These are phyloP conservation scores for Phoma herbarum DNA, from an alignment of 2,329 filamentous ascomycete genomes.

Conservation along the genomic window DNA sequence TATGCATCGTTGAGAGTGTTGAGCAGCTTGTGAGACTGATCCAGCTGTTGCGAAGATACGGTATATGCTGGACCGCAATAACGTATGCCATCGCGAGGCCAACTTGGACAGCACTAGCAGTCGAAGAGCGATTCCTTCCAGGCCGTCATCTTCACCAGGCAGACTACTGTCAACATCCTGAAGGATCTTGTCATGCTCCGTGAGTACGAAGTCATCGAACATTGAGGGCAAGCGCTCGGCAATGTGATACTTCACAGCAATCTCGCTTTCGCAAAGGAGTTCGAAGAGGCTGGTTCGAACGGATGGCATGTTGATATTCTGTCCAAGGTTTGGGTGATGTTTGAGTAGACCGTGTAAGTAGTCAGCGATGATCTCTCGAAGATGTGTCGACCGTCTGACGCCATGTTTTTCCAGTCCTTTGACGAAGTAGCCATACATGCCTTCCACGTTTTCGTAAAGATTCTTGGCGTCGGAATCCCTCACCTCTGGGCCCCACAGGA, in stretches of 20 bases:
- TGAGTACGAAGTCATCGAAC: conserved; percentile 83
- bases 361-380: conserved; percentile 71
- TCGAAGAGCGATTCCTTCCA: conserved; percentile 86
- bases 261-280: conserved; percentile 71
- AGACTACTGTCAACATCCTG: conserved; percentile 82
- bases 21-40: conserved; percentile 69
- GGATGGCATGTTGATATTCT: conserved; percentile 66
- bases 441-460: conserved; percentile 71
- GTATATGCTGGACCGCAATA: conserved; percentile 87
- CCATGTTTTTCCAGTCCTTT: conserved; percentile 71
- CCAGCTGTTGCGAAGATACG: conserved; percentile 93
- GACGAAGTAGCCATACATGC: conserved; percentile 83
- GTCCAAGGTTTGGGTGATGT: conserved; percentile 72
- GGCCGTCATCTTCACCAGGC: conserved; percentile 74
- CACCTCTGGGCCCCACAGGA: conserved; percentile 35
- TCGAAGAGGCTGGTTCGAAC: conserved; percentile 76
- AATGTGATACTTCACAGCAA: conserved; percentile 79
- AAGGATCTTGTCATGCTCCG: conserved; percentile 83
- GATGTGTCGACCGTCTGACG: conserved; percentile 70
- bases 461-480: conserved; percentile 39
- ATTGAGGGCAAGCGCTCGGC: conserved; percentile 74
- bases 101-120: conserved; percentile 78
- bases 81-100: conserved; percentile 83
- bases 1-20: conserved; percentile 79
- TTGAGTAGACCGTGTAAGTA: conserved; percentile 77